Percentiles rank a stretch among this genome's conserved stretches.
phyloP scores from a whole-genome alignment of 2,329 filamentous ascomycete species.

The Sporothrix mexicana region DNA sequence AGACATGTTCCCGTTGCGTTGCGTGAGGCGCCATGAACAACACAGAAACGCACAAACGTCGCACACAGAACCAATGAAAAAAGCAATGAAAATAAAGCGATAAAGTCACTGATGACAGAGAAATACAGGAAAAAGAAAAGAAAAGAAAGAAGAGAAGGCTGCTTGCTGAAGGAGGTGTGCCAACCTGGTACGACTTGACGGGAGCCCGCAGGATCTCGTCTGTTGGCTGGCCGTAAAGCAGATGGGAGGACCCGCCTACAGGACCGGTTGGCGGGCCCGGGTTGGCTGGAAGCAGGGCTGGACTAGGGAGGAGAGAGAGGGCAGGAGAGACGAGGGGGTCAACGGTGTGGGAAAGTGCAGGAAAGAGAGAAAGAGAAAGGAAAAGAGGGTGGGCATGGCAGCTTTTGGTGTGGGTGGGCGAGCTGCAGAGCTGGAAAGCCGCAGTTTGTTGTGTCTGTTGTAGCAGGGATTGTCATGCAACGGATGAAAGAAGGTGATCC shows the following conservation, averaged over 20 bases:
- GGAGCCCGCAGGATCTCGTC: constrained; percentile 34
- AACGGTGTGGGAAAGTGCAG: constrained; percentile 13
- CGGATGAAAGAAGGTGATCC: background rate
- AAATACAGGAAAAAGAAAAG: background rate
- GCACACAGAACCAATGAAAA: background rate
- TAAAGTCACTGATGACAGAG: background rate
- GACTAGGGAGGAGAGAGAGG: background rate
- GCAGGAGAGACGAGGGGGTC: too few relatives aligned
- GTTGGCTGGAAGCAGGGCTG: constrained; percentile 23
- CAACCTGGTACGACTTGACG: constrained; percentile 29
- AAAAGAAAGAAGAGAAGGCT: background rate
- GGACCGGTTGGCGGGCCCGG: constrained; percentile 3
- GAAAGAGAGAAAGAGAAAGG: background rate
- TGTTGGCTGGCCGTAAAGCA: constrained; percentile 30
- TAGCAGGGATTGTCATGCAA: constrained; percentile 21
- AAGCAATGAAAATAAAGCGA: background rate
- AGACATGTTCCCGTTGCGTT: background rate
- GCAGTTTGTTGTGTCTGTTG: background rate
- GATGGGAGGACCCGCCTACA: constrained; percentile 32
- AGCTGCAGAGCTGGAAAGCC: constrained; percentile 4
- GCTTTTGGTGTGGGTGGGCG: constrained; percentile 7
- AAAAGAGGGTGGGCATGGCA: background rate
- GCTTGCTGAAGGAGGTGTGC: background rate
- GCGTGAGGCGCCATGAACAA: background rate
- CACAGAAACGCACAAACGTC: constrained; percentile 9